Conservation (phyloP, 2,329 filamentous ascomycete species). For the Xylariaceae sp. region DNA sequence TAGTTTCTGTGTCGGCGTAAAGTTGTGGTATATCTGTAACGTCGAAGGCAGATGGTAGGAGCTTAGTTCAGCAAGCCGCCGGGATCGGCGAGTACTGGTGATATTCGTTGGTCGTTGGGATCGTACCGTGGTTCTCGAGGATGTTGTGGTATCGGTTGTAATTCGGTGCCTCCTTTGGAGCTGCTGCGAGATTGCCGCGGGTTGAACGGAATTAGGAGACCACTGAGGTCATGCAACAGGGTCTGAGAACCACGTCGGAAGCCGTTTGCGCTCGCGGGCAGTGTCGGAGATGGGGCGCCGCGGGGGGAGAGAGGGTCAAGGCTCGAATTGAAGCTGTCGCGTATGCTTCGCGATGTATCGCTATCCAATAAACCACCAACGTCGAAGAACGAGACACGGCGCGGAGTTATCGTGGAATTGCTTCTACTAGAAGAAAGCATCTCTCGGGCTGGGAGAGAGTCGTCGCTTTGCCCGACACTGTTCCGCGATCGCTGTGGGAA, state of each 20-base stretch:
- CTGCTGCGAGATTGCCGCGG: slow-evolving; percentile 28
- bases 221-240: slow-evolving; percentile 55
- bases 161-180: slow-evolving; percentile 35
- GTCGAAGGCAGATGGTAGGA: too few species aligned
- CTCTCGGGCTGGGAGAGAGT: slow-evolving; percentile 36
- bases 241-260: slow-evolving; percentile 52
- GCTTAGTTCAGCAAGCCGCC: slow-evolving; percentile 34
- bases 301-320: slow-evolving; percentile 34
- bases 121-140: slow-evolving; percentile 30
- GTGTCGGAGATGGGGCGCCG: slow-evolving; percentile 35
- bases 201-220: slow-evolving; percentile 42
- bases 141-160: slow-evolving; percentile 43
- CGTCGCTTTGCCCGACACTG: slow-evolving; percentile 39
- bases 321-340: slow-evolving; percentile 39
- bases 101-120: slow-evolving; percentile 24
- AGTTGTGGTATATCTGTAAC: too few species aligned
- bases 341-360: slow-evolving; percentile 30
- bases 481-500: slow-evolving; percentile 38
- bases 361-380: slow-evolving; percentile 70
- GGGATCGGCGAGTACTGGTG: slow-evolving; percentile 33
- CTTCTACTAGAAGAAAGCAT: slow-evolving; percentile 31
- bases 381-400: slow-evolving; percentile 76
- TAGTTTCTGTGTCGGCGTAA: too few species aligned
- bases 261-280: slow-evolving; percentile 41
- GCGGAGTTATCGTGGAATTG: slow-evolving; percentile 41